Evolutionary conservation across 441 rosid genomes (phyloP).

Genomic region (Bocquillonia castaneifolia): DNA sequence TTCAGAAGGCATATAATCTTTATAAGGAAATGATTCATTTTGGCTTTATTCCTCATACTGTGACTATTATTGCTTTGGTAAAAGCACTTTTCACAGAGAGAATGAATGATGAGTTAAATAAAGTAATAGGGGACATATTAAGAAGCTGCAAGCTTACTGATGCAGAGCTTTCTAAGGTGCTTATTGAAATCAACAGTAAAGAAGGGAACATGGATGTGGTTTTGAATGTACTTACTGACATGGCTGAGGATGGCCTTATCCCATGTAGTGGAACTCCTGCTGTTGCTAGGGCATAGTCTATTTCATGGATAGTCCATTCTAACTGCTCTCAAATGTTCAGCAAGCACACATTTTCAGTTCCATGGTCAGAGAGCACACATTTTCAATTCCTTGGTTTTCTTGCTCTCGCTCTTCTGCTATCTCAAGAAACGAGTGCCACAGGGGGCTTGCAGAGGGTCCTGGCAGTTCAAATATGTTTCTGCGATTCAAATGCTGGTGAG

Average conservation of each 20-base stretch:
- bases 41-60: constrained; percentile 59
- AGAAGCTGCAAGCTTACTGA: constrained; percentile 73
- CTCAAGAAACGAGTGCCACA: neutral
- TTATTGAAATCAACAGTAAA: constrained; percentile 64
- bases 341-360: neutral
- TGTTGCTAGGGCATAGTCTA: constrained; percentile 19
- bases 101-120: constrained; percentile 47
- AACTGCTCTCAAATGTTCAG: neutral
- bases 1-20: constrained; percentile 50
- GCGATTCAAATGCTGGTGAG: constrained; percentile 4
- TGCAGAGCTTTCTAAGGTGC: constrained; percentile 66
- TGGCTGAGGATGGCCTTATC: constrained; percentile 82
- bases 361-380: no score
- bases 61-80: constrained; percentile 61
- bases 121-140: constrained; percentile 43
- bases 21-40: constrained; percentile 56
- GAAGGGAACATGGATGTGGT: constrained; percentile 84
- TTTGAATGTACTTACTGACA: constrained; percentile 59
- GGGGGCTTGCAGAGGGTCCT: neutral
- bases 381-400: constrained; percentile 2
- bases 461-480: neutral
- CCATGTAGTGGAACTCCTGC: constrained; percentile 45
- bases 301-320: constrained; percentile 11
- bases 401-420: neutral
- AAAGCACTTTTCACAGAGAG: constrained; percentile 49